Base-by-base conservation (phyloP, 805 yeast genomes). In the Maudiozyma pseudohumilis region DNA sequence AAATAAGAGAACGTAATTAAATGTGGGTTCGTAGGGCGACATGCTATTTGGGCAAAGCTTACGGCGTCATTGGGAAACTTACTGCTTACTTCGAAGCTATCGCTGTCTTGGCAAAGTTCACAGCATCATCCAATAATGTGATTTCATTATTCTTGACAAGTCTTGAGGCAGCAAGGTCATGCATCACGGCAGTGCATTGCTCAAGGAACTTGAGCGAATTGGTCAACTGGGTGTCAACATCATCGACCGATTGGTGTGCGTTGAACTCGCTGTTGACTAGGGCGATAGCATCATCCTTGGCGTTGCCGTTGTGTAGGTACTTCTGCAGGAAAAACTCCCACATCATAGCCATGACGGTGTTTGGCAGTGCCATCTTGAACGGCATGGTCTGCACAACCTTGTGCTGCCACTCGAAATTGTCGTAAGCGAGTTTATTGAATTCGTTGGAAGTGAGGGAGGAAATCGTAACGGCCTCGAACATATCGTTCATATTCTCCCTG, bases 331-430 rank as follows among this genome's bases (percentile, higher is more conserved):
- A 59, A 32, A 57, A 57, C 39, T 53, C 57, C 53, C 57, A 53
- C 51, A 59, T 56, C 61, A 59, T 57, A 8, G 63, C 89, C 49
- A 77, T 55, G 11, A 81, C 62, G 1, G 85, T 75, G 50, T 69
- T 79, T 41, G 83, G 79, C 23, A 74, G 56, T 29, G 65, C 63
- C 20, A 53, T 55, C 40, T 65, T 70, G 50, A 82, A 84, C 9
- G 95, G 95, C 35, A 80, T 49, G 41, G 71, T 66, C 10, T 60
- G 49, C 2, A 74, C 72, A 31, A 86, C 57, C 6, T 61, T 43
- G 34, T 66, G 61, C 34, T 46, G 50, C 95, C 95, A 86, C 2
- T 72, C 69, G 13, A 52, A 44, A 44, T 69, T 72, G 4, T 63
- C 52, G 6, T 61, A 62, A 1, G 62, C 55, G 8, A 68, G 50